These are phyloP conservation scores for Rhizophagus sp. DNA, from an alignment of 192 early-diverging fungal species.

Conservation along the genomic window DNA sequence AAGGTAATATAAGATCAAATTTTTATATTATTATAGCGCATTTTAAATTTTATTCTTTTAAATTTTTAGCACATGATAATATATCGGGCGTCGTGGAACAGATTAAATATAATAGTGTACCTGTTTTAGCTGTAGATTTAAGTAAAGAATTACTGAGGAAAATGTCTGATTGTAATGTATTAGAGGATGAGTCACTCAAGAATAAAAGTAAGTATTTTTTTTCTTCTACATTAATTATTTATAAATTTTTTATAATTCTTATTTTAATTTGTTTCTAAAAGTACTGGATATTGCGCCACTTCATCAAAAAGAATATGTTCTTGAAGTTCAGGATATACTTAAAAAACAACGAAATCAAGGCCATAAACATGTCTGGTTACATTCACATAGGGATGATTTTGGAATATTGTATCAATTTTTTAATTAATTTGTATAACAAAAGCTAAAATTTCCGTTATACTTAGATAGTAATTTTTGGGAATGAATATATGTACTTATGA, in stretches of 20 bases:
- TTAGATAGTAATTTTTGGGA: no score
- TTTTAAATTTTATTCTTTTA: constrained; percentile 6
- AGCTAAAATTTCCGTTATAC: no score
- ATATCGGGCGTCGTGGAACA: constrained; percentile 58
- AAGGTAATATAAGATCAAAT: constrained; percentile 44
- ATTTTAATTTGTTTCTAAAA: not conserved
- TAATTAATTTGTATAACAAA: not conserved
- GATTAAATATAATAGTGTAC: constrained; percentile 47
- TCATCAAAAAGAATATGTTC: constrained; percentile 33
- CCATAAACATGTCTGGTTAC: constrained; percentile 66
- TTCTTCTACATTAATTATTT: constrained; percentile 37
- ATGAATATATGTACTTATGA: no score
- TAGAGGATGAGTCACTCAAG: constrained; percentile 65
- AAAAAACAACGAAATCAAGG: constrained; percentile 38
- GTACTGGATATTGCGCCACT: constrained; percentile 18
- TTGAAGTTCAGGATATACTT: constrained; percentile 31
- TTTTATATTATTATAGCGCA: constrained; percentile 32
- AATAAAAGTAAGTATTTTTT: constrained; percentile 45
- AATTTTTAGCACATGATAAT: constrained; percentile 50
- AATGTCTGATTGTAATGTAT: constrained; percentile 58
- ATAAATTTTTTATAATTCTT: constrained; percentile 41
- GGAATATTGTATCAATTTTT: constrained; percentile 59
- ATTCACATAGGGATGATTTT: constrained; percentile 67
- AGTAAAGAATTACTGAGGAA: constrained; percentile 57
- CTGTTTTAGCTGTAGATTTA: constrained; percentile 67